Conservation (phyloP, 148 eudicot genomes). For the Rhododendron vialii region DNA sequence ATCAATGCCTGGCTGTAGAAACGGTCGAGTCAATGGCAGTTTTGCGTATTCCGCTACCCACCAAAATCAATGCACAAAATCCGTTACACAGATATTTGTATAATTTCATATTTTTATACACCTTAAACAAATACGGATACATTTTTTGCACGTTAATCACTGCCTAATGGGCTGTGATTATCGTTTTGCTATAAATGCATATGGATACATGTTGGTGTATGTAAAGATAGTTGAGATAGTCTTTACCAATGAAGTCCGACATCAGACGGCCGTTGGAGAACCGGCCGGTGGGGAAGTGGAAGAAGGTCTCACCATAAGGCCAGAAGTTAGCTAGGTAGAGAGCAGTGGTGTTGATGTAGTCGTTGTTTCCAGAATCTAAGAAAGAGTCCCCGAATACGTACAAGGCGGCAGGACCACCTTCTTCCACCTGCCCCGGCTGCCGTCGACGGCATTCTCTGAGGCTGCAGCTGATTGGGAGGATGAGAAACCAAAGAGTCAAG, state of each 20-base stretch:
- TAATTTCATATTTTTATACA: too few relatives aligned
- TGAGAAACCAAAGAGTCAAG: not conserved
- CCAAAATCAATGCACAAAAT: not conserved
- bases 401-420: constrained; percentile 10
- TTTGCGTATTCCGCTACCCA: constrained; percentile 46
- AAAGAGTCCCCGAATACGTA: constrained; percentile 68
- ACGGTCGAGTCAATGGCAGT: constrained; percentile 52
- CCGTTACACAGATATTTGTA: too few relatives aligned
- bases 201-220: too few relatives aligned
- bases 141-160: not conserved
- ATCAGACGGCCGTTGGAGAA: constrained; percentile 65
- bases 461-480: not conserved
- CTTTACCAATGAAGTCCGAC: constrained; percentile 56
- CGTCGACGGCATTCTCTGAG: not conserved
- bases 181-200: not conserved
- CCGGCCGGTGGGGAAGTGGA: constrained; percentile 49
- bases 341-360: constrained; percentile 54
- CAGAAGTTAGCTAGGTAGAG: constrained; percentile 47
- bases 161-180: not conserved
- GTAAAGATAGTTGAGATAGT: not conserved
- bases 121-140: not conserved
- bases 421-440: not conserved
- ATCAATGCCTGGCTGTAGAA: constrained; percentile 35
- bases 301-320: constrained; percentile 60
- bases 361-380: constrained; percentile 65